These are phyloP conservation scores for Entomortierella chlamydospora DNA, from an alignment of 192 early-diverging fungal genomes.

Conservation along the genomic window DNA sequence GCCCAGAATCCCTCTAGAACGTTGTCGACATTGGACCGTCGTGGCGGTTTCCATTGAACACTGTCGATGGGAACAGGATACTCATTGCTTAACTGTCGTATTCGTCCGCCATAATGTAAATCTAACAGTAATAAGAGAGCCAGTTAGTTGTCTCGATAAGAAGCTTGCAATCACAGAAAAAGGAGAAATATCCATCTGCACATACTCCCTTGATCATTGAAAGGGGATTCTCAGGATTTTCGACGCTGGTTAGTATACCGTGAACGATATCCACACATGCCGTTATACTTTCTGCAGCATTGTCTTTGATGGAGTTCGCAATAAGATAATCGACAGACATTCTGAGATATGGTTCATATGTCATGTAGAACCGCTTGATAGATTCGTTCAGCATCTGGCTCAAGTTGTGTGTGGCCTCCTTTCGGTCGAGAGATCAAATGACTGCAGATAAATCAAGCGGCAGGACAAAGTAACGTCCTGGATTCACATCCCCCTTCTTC, in stretches of 20 bases:
- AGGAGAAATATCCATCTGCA: not conserved
- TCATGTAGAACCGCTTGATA: conserved; percentile 40
- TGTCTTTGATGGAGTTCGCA: conserved; percentile 28
- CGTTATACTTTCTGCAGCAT: conserved; percentile 11
- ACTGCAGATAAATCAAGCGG: conserved; percentile 35
- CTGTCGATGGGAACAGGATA: conserved; percentile 33
- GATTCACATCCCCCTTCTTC: conserved; percentile 1
- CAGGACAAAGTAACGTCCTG: conserved; percentile 39
- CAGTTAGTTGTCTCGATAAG: conserved; percentile 11
- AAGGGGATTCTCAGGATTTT: conserved; percentile 41
- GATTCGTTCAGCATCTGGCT: conserved; percentile 41
- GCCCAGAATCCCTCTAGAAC: conserved; percentile 52
- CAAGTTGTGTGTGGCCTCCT: conserved; percentile 15
- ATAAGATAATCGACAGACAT: conserved; percentile 26
- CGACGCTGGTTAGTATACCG: conserved; percentile 16
- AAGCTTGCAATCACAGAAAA: conserved; percentile 12
- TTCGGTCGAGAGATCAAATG: conserved; percentile 9
- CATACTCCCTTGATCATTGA: conserved; percentile 53
- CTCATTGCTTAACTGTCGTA: conserved; percentile 56
- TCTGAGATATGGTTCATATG: conserved; percentile 40
- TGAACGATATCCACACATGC: conserved; percentile 40
- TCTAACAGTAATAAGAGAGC: conserved; percentile 27
- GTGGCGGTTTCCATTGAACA: conserved; percentile 20
- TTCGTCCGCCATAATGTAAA: conserved; percentile 55
- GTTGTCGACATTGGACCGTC: conserved; percentile 7